Evolutionary conservation across 1,284 basidiomycete species (phyloP), one percentile per base, ranked within the genome.

Genomic region (Trichosporon faecale): DNA sequence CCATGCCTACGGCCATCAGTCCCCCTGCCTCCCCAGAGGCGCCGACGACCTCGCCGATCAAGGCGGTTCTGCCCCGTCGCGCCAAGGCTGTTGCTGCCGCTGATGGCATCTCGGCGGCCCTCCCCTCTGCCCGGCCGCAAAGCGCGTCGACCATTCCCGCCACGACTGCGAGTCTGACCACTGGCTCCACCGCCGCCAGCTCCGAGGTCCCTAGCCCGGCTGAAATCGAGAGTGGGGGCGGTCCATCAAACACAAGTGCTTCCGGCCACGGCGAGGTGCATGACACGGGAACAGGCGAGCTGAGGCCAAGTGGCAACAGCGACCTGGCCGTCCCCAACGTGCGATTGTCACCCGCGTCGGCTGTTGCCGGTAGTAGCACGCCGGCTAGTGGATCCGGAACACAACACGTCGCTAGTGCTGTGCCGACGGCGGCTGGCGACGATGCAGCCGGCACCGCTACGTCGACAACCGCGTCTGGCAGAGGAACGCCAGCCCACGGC

Each of bases 401-500:
- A 31, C 57, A 31, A n/a, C 57, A 61, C 1, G 18, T 18, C 31
- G 27, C 57, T 33, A 61, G 57, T 14, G 57, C 37, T 16, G 37
- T 31, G 8, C 37, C 31, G 40, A 37, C 27, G 35, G 16, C 40
- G 5, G 18, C 21, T 16, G 57, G 27, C 9, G 27, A n/a, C 57
- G 57, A 61, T 14, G 29, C 27, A 12, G 57, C 6, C 27, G 29
- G 61, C 21, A 49, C 49, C 1, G 33, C 64, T 7, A 29, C 55
- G 21, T 57, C 37, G 63, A 21, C 68, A 8, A 46, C 65, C 11
- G 18, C 66, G 25, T 31, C 61, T 2, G 23, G 23, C 16, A 1
- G 76, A 72, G 9, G 75, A 76, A 35, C 78, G 77, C 68, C 79
- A 79, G 78, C 35, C 35, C 1, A 80, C 81, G 2, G 80, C 77